Base-by-base conservation (phyloP, 352 stramenopile genomes). In the Globisporangium uncinulatum region DNA sequence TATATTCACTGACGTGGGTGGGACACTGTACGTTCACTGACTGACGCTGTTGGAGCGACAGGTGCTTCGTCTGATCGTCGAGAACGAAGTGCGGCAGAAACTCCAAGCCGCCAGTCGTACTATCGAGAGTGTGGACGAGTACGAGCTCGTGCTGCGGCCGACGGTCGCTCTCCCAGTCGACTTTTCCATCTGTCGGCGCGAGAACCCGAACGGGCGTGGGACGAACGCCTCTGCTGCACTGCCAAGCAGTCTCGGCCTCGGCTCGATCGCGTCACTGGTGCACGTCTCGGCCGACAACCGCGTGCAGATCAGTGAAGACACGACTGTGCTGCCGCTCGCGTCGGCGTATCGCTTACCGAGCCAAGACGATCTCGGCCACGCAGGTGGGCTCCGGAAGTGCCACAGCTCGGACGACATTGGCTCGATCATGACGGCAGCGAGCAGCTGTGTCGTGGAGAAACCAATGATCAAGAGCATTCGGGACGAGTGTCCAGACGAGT, bases 11-110 rank as follows among this genome's bases (percentile, higher is more conserved):
- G 17, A 24, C 15, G n/a, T 4, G 17, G 13, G 4, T 17, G 20
- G 21, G 17, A 29, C 3, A 20, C 42, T 46, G 42, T 2, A n/a
- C 13, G n/a, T 7, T 46, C 10, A 46, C 42, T 14, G 13, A 20
- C 42, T 47, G 7, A 19, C 6, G 5, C 51, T n/a, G 17, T 56
- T 51, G 45, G n/a, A 3, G 50, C 3, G 39, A 59, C 55, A 89
- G 83, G 5, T 92, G 3, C 63, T 94, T 13, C 79, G 81, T 1
- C 69, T 83, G 61, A 61, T 94, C 42, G 73, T 87, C 21, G 83
- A 94, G 51, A 89, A 87, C 52, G 78, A 91, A 44, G 34, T 81
- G 14, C 63, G 72, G 39, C 48, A 71, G n/a, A 50, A 46, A 36
- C 46, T 67, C 9, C 31, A 46, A 50, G 29, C 50, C 3, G 45